Base-by-base conservation (phyloP, 2,329 filamentous ascomycete genomes). In the Colletotrichum destructivum region DNA sequence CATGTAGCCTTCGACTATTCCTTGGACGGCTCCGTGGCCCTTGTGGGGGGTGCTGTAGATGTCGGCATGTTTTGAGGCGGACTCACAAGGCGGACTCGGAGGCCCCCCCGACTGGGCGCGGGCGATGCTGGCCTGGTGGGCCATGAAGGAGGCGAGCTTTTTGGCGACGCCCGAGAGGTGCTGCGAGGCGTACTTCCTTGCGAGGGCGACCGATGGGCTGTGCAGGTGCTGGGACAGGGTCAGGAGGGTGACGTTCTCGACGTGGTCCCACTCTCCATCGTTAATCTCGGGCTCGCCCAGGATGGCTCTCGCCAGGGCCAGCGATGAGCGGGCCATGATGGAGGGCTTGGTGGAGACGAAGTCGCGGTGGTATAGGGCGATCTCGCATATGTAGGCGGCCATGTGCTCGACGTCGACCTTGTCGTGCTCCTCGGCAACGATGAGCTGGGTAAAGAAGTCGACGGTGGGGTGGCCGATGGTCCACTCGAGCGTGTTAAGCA, bases 401-500 rank as follows among this genome's bases (percentile, higher is more conserved):
- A 99, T 96, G 83, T 97, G 93, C 85, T 98, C 94, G 26, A 98
- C 92, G 83, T 98, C 95, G 31, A 91, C 88, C 81, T 98, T 94
- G 78, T 92, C 89, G 42, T 84, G 83, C 80, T 93, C 94, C 81
- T 98, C 94, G 56, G 93, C 89, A 49, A 97, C 89, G 73, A 96
- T 94, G 73, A 98, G 86, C 79, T 98, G 93, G 57, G 97, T 89
- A 84, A 98, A 99, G 81, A 93, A 94, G 83, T 98, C 96, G 75
- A 98, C 94, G 38, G 96, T 98, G 1, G 96, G 95, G 84, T 98
- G 96, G 66, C 96, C 96, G 76, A 99, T 93, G 76, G 92, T 91
- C 96, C 96, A 99, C 81, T 97, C 94, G 71, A 99, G 89, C 1
- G 96, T 99, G 84, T 98, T 97, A 77, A 99, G 89, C 47, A 99